Evolutionary conservation across 2,329 filamentous ascomycete species (phyloP).

Genomic region (Penicillium freii): DNA sequence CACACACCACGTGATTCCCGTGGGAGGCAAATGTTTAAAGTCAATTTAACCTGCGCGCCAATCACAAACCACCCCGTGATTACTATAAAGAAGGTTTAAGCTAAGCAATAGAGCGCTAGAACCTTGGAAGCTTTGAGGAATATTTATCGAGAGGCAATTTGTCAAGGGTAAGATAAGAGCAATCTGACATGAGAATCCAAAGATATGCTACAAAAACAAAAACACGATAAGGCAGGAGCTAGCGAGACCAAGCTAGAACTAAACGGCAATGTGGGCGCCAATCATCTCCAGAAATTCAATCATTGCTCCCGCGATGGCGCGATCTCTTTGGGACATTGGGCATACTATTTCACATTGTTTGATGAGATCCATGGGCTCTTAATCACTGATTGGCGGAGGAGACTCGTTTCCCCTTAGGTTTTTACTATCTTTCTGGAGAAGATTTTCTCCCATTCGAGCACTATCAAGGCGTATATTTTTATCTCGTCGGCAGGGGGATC

Average conservation of each 20-base stretch:
- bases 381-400: background rate
- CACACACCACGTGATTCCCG: background rate
- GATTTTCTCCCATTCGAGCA: background rate
- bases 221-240: background rate
- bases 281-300: background rate
- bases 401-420: background rate
- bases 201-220: background rate
- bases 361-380: background rate
- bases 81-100: background rate
- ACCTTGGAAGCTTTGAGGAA: no score
- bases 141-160: background rate
- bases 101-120: background rate
- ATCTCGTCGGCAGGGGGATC: background rate
- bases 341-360: background rate
- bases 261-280: background rate
- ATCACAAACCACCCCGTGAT: background rate
- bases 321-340: background rate
- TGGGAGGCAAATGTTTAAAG: background rate
- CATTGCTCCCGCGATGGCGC: background rate
- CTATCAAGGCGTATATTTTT: background rate
- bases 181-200: slow-evolving; percentile 3
- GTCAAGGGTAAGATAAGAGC: slow-evolving; percentile 3
- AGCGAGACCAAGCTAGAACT: background rate
- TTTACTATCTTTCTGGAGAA: background rate
- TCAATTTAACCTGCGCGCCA: background rate